Evolutionary conservation across 306 rosid genomes (phyloP).

Genomic region (Pyrus pyrifolia): DNA sequence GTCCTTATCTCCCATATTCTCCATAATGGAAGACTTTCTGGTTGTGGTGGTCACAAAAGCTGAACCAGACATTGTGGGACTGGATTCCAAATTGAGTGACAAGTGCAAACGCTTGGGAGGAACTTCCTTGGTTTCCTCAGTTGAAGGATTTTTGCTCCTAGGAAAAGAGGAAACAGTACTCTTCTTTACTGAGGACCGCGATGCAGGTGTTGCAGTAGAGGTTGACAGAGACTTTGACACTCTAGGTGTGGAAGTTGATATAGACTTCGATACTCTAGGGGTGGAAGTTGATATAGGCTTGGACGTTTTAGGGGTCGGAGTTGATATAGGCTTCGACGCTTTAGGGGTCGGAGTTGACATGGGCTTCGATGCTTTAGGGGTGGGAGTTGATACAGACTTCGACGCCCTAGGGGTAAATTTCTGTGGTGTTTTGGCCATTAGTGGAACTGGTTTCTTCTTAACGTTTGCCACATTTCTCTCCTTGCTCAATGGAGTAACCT

Average conservation of each 20-base stretch:
- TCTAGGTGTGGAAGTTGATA: constrained; percentile 17
- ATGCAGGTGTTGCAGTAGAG: constrained; percentile 23
- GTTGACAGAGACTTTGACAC: constrained; percentile 38
- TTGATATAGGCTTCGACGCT: constrained; percentile 38
- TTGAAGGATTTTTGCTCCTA: constrained; percentile 36
- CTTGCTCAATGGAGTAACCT: constrained; percentile 45
- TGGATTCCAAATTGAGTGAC: constrained; percentile 50
- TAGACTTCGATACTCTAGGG: constrained; percentile 49
- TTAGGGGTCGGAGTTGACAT: constrained; percentile 30
- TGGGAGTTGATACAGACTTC: constrained; percentile 32
- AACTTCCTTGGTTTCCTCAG: constrained; percentile 41
- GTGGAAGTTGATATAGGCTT: constrained; percentile 20
- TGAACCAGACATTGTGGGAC: constrained; percentile 39
- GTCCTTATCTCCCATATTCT: constrained; percentile 92
- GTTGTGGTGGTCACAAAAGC: constrained; percentile 31
- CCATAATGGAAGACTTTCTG: constrained; percentile 74
- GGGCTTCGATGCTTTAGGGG: background rate
- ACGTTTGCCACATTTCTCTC: constrained; percentile 40
- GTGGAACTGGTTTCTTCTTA: constrained; percentile 50
- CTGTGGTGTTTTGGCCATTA: constrained; percentile 41
- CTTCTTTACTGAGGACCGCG: constrained; percentile 44
- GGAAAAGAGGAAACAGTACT: constrained; percentile 35
- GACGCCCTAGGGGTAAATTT: constrained; percentile 45
- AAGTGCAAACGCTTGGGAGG: constrained; percentile 52
- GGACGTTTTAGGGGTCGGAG: constrained; percentile 5